phyloP scores from a whole-genome alignment of 169 alveolate genomes.

The Eimeria sp. region DNA sequence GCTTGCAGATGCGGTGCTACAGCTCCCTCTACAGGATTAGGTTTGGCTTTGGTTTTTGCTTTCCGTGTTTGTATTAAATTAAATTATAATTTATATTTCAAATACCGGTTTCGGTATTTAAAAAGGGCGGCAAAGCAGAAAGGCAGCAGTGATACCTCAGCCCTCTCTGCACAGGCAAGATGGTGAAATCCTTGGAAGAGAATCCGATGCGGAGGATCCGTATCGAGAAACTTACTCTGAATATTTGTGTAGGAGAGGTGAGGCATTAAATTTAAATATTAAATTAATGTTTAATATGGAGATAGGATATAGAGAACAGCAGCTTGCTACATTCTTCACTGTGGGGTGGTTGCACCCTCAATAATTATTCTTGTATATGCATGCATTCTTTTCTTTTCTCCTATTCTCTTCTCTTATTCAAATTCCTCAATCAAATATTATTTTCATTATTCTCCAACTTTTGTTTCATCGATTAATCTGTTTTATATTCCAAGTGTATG shows the following conservation, averaged over 20 bases:
- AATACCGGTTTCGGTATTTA: slow-evolving; percentile 14
- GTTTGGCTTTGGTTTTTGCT: background rate
- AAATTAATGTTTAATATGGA: background rate
- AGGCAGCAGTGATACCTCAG: slow-evolving; percentile 5
- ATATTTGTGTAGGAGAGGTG: slow-evolving; percentile 99
- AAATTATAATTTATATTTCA: background rate
- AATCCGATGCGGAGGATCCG: slow-evolving; percentile 99
- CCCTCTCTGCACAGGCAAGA: slow-evolving; percentile 39
- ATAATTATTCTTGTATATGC: no score
- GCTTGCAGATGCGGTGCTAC: background rate
- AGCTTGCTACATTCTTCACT: background rate
- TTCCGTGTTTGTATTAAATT: background rate
- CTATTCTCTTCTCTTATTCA: background rate
- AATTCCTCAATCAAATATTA: no score
- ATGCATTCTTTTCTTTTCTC: background rate
- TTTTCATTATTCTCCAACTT: no score
- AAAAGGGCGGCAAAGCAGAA: background rate
- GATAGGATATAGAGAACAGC: background rate
- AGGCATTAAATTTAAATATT: slow-evolving; percentile 10
- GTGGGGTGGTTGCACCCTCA: slow-evolving; percentile 12
- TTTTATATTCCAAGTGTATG: no score
- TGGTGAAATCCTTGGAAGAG: slow-evolving; percentile 81
- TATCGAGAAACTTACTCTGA: slow-evolving; percentile 98
- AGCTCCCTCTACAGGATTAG: no score
- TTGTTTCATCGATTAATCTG: no score